A percentile compares a stretch with the other conserved stretches of the same genome.
Conservation (phyloP, 129 eudicot genomes). For the Daucus carota region DNA sequence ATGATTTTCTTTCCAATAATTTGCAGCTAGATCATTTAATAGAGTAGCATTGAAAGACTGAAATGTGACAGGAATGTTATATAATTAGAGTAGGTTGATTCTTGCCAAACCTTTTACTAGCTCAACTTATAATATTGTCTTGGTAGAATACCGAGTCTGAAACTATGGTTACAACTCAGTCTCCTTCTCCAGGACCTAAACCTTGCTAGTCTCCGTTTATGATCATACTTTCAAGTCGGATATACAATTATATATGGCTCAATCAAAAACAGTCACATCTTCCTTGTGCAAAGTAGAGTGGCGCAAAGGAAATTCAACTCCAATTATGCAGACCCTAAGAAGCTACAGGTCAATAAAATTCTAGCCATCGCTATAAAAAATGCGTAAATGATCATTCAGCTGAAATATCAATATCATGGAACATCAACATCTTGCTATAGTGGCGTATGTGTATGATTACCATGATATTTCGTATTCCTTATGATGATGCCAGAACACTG, state of each 20-base stretch:
- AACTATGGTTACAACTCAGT: no score
- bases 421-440: slow-evolving; percentile 8
- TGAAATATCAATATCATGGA: background rate
- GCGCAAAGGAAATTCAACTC: no score
- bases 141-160: no score
- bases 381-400: background rate
- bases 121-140: background rate
- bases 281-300: no score
- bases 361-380: background rate
- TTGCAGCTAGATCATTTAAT: no score
- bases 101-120: background rate
- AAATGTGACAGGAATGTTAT: no score
- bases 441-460: background rate
- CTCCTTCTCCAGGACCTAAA: background rate
- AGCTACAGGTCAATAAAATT: background rate
- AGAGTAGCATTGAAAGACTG: no score
- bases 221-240: background rate
- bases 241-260: background rate
- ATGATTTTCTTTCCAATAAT: no score
- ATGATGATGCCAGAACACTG: background rate
- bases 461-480: slow-evolving; percentile 5
- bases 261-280: background rate
- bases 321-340: background rate
- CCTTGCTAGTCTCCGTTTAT: background rate
- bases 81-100: no score